Percentiles rank a stretch among this genome's conserved stretches.
Evolutionary conservation across 345 rosid genomes (phyloP).

Genomic region (Acer campestre): DNA sequence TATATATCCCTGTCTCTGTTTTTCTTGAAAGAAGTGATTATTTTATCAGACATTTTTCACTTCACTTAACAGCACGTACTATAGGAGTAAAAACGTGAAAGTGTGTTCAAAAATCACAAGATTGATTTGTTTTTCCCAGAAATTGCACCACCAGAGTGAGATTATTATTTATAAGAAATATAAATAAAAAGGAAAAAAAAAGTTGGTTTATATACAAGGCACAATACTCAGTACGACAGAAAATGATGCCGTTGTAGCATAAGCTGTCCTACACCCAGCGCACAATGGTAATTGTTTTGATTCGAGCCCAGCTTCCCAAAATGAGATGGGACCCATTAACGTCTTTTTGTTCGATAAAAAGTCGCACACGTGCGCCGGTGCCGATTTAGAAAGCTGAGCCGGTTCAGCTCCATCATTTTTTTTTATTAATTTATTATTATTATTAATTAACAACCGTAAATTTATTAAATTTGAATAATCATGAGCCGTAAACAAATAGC

Average conservation of each 20-base stretch:
- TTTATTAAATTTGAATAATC: neutral
- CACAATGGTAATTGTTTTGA: neutral
- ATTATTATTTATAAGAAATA: too few relatives aligned
- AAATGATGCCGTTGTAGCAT: neutral
- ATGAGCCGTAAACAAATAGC: conserved; percentile 13
- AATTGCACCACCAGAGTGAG: neutral
- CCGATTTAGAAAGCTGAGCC: conserved; percentile 38
- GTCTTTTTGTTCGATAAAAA: conserved; percentile 23
- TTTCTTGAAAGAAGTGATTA: conserved; percentile 33
- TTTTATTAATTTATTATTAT: neutral
- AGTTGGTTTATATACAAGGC: too few relatives aligned
- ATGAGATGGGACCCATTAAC: conserved; percentile 19
- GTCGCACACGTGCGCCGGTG: conserved; percentile 54
- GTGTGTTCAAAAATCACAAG: neutral
- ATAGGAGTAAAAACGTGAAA: neutral
- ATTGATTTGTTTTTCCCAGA: neutral
- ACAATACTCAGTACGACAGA: neutral
- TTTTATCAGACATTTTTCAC: conserved; percentile 16
- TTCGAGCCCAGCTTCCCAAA: neutral
- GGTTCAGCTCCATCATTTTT: conserved; percentile 15
- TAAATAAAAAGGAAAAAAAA: too few relatives aligned
- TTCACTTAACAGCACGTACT: neutral
- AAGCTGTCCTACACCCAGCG: conserved; percentile 11
- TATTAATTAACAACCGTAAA: neutral
- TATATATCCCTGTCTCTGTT: neutral